Conservation (phyloP, 768 basidiomycete genomes). For the Pilatotrama ljubarskyi region DNA sequence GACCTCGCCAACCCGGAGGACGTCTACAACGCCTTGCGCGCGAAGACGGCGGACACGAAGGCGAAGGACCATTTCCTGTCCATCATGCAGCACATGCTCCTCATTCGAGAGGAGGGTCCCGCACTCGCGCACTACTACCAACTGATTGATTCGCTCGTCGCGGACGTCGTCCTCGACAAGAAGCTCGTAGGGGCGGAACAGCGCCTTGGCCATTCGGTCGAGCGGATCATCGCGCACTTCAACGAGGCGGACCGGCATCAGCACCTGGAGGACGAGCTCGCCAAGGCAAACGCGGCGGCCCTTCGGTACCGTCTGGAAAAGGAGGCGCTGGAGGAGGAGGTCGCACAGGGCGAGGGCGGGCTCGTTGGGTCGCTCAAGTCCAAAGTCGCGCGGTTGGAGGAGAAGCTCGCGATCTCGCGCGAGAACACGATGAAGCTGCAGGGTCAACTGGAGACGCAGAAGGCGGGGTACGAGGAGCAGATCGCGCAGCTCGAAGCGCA, state of each 20-base stretch:
- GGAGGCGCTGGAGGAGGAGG: conserved; percentile 76
- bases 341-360: conserved; percentile 79
- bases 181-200: conserved; percentile 83
- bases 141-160: conserved; percentile 85
- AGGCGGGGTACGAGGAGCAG: conserved; percentile 77
- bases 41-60: conserved; percentile 74
- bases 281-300: conserved; percentile 62
- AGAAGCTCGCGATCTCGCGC: conserved; percentile 75
- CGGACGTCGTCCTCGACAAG: conserved; percentile 91
- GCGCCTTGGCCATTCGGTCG: conserved; percentile 86
- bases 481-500: conserved; percentile 88
- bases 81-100: conserved; percentile 90
- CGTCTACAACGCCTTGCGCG: conserved; percentile 78
- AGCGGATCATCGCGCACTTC: conserved; percentile 84
- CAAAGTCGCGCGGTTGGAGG: conserved; percentile 67
- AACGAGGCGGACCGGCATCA: conserved; percentile 87
- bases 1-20: conserved; percentile 83
- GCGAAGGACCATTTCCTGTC: conserved; percentile 86
- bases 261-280: conserved; percentile 74
- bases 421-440: conserved; percentile 77
- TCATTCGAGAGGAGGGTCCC: conserved; percentile 87
- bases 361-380: conserved; percentile 80
- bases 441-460: conserved; percentile 75
- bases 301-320: conserved; percentile 78
- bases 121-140: conserved; percentile 87